Conservation (phyloP, 176 grass and related monocot species). For the Triticum timopheevii region DNA sequence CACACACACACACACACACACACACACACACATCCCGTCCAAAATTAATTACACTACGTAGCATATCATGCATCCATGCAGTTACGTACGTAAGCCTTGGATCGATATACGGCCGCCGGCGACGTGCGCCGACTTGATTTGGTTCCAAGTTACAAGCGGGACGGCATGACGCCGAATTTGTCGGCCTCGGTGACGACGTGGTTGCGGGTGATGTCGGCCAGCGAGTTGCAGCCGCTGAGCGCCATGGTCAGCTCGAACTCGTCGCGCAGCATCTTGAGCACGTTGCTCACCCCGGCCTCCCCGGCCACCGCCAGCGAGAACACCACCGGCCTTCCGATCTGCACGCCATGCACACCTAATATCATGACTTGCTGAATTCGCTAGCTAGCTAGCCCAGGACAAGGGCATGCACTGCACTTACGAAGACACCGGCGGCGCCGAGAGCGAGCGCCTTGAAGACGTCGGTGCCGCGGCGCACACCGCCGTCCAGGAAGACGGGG, state of each 20-base stretch:
- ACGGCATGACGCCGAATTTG: constrained; percentile 43
- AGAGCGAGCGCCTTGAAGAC: constrained; percentile 98
- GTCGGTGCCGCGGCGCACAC: constrained; percentile 90
- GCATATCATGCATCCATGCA: background rate
- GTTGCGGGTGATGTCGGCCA: constrained; percentile 90
- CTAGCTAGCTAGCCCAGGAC: background rate
- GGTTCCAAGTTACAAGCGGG: constrained; percentile 54
- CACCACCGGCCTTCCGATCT: constrained; percentile 90
- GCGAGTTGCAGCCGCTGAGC: constrained; percentile 83
- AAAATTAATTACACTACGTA: background rate
- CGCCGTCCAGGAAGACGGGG: constrained; percentile 93
- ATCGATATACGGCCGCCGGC: background rate
- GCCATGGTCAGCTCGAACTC: constrained; percentile 97
- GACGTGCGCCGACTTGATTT: background rate
- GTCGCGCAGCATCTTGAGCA: constrained; percentile 82
- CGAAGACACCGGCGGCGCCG: constrained; percentile 88
- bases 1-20: background rate
- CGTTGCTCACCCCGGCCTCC: constrained; percentile 70
- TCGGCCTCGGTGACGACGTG: constrained; percentile 83
- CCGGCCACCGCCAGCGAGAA: constrained; percentile 83
- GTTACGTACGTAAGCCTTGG: background rate
- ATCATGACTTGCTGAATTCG: background rate
- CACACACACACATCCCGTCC: background rate
- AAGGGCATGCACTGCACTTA: constrained; percentile 9
- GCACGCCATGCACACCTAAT: background rate